Conservation (phyloP, 345 rosid genomes). For the rapeseed (Brassica napus) region DNA sequence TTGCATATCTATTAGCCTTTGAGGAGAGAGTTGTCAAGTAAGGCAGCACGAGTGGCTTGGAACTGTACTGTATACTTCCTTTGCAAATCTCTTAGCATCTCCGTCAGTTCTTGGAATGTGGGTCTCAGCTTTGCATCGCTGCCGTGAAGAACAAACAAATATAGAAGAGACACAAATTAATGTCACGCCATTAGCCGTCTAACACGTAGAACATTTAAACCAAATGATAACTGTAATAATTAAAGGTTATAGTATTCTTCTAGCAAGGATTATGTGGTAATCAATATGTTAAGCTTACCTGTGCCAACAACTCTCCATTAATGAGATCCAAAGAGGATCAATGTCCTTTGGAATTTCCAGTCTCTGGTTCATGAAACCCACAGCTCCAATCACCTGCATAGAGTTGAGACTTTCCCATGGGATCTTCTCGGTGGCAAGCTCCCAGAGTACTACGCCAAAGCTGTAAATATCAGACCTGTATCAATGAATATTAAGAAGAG, state of each 20-base stretch:
- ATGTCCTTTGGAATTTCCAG: no score
- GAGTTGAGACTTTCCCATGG: constrained; percentile 93
- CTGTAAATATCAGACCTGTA: constrained; percentile 94
- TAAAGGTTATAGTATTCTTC: no score
- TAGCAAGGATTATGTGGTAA: no score
- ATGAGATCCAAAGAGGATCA: no score
- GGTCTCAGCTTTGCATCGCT: constrained; percentile 82
- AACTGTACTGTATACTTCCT: constrained; percentile 54
- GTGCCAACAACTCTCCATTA: no score
- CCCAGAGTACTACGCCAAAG: constrained; percentile 93
- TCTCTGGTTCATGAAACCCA: no score
- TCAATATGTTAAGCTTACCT: no score
- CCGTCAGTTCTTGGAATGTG: constrained; percentile 81
- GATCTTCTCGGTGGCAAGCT: constrained; percentile 88
- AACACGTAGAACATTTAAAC: no score
- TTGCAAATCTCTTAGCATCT: constrained; percentile 72
- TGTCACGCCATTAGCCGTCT: no score
- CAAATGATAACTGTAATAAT: no score
- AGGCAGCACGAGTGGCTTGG: constrained; percentile 56
- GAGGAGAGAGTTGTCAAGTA: constrained; percentile 49
- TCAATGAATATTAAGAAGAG: constrained; percentile 20
- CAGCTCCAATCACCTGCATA: no score
- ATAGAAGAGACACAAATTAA: neutral
- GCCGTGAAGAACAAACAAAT: constrained; percentile 24
- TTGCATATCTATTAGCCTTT: neutral